These are phyloP conservation scores for Alternaria alternata DNA, from an alignment of 2,329 filamentous ascomycete species.

Conservation along the genomic window DNA sequence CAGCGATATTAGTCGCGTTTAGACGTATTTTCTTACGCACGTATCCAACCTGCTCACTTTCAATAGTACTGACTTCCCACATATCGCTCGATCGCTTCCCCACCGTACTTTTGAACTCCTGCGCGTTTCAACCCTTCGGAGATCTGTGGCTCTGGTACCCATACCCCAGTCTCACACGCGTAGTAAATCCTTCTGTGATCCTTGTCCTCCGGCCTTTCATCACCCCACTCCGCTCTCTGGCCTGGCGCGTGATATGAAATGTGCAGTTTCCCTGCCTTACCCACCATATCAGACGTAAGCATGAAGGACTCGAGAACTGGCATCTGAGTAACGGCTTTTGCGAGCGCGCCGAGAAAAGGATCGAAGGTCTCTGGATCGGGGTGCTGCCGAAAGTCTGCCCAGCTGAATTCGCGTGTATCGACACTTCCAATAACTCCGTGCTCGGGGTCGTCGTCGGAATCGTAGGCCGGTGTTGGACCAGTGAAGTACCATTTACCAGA, in stretches of 20 bases:
- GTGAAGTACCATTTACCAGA: conserved; percentile 25
- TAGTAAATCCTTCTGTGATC: conserved; percentile 10
- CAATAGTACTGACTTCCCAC: conserved; percentile 12
- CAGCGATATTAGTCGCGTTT: no score
- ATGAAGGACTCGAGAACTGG: conserved; percentile 16
- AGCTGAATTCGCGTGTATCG: not conserved
- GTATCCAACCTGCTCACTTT: not conserved
- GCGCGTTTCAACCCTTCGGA: conserved; percentile 9
- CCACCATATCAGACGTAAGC: conserved; percentile 11
- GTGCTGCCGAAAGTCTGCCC: conserved; percentile 14
- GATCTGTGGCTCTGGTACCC: conserved; percentile 7
- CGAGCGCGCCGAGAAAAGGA: conserved; percentile 27
- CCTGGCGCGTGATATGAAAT: conserved; percentile 17
- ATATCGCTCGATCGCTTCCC: conserved; percentile 11
- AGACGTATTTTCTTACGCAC: no score
- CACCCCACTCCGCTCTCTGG: conserved; percentile 8
- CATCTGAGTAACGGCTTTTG: conserved; percentile 27
- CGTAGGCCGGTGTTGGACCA: conserved; percentile 6
- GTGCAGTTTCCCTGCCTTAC: conserved; percentile 1
- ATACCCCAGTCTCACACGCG: conserved; percentile 12
- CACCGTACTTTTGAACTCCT: conserved; percentile 6
- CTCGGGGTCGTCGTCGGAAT: not conserved
- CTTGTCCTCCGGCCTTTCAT: conserved; percentile 5
- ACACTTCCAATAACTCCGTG: conserved; percentile 8
- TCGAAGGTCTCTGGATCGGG: conserved; percentile 21